A percentile compares a stretch with the other conserved stretches of the same genome.
phyloP scores from a whole-genome alignment of 139 green algal genomes.

The Chlamydomonas asymmetrica region DNA sequence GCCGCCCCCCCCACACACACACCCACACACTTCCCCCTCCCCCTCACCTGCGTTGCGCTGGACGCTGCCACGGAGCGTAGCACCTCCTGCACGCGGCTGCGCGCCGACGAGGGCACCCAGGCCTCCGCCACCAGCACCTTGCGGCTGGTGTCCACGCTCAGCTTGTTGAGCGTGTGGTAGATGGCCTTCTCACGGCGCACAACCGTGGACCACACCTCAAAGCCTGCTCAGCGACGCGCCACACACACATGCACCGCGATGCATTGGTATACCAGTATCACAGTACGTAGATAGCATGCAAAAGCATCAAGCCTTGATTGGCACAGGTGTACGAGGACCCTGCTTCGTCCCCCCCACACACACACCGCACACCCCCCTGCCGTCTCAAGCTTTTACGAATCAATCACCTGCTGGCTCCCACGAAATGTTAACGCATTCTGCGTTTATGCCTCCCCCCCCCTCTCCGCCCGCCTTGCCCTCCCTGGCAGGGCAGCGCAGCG shows the following conservation, averaged over 20 bases:
- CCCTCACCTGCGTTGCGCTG: conserved; percentile 48
- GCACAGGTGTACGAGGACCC: no score
- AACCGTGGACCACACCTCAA: conserved; percentile 12
- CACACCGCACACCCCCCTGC: no score
- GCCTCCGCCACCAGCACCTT: conserved; percentile 95
- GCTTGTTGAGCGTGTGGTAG: conserved; percentile 99
- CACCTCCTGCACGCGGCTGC: conserved; percentile 66
- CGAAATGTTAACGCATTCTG: no score
- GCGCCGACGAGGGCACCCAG: conserved; percentile 80
- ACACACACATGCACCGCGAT: not conserved
- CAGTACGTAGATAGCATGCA: not conserved
- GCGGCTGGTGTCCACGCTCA: conserved; percentile 87
- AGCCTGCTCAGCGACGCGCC: no score
- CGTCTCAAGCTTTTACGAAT: no score
- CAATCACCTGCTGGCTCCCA: no score
- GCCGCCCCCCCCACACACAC: not conserved
- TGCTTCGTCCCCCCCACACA: no score
- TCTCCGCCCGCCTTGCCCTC: not conserved
- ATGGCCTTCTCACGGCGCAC: conserved; percentile 85
- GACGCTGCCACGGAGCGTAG: conserved; percentile 57
- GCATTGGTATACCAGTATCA: not conserved
- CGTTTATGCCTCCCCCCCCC: not conserved
- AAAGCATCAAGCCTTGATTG: no score
- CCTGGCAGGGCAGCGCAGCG: not conserved
- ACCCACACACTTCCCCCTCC: no score